These are phyloP conservation scores for Hylodesmum podocarpum DNA, from an alignment of 306 rosid species.

Conservation along the genomic window DNA sequence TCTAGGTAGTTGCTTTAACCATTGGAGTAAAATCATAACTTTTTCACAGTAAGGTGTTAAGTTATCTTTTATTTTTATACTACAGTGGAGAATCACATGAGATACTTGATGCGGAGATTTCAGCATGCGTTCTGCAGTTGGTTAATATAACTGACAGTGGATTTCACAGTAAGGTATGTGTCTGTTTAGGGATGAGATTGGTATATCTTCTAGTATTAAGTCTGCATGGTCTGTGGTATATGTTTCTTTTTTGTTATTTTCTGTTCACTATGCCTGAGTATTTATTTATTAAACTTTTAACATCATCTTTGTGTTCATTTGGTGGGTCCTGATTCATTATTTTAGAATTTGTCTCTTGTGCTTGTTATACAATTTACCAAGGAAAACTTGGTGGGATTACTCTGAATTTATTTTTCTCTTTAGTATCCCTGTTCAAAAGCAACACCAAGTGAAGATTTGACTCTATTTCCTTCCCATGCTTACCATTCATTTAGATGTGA, in stretches of 20 bases:
- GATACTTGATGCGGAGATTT: constrained; percentile 48
- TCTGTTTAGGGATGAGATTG: background rate
- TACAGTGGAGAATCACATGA: constrained; percentile 49
- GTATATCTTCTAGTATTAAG: background rate
- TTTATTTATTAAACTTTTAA: background rate
- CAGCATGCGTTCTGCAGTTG: constrained; percentile 48
- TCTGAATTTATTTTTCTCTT: background rate
- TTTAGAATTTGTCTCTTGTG: background rate
- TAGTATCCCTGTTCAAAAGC: background rate
- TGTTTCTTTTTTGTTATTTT: background rate
- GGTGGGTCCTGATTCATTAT: background rate
- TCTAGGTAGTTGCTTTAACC: constrained; percentile 37
- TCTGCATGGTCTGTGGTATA: constrained; percentile 10
- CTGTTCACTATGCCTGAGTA: background rate
- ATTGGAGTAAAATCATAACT: background rate
- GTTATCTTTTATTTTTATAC: constrained; percentile 17
- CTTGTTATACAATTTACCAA: background rate
- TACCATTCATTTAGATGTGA: background rate
- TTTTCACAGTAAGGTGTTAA: constrained; percentile 9
- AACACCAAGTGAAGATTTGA: background rate
- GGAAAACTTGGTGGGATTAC: background rate
- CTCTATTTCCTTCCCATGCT: background rate
- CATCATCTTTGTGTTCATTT: background rate
- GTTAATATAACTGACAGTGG: constrained; percentile 47
- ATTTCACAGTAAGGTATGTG: constrained; percentile 44